Conservation (phyloP, 768 basidiomycete species). For the Mycena belliarum region DNA sequence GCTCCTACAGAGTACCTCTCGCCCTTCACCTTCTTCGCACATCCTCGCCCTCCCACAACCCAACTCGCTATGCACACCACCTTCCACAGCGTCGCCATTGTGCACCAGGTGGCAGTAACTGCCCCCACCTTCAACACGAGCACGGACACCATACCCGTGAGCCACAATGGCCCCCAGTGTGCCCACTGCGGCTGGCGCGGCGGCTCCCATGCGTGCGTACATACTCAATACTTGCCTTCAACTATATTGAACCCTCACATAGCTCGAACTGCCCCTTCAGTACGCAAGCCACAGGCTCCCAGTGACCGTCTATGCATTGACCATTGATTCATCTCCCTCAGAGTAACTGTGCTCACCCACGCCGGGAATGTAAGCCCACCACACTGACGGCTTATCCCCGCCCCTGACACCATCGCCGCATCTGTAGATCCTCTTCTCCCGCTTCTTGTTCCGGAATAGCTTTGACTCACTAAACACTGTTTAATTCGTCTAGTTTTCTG, state of each 20-base stretch:
- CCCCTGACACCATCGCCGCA: no score
- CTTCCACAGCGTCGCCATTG: neutral
- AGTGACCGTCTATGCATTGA: neutral
- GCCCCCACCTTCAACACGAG: slow-evolving; percentile 27
- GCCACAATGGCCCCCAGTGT: slow-evolving; percentile 71
- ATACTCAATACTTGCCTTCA: neutral
- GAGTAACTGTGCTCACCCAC: no score
- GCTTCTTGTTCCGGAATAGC: no score
- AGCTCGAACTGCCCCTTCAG: slow-evolving; percentile 9
- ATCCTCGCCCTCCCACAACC: neutral
- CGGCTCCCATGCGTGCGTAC: slow-evolving; percentile 20
- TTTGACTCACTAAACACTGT: no score
- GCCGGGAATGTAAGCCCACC: no score
- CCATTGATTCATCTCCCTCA: neutral
- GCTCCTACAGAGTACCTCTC: no score
- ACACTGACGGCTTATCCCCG: no score
- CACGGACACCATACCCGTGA: slow-evolving; percentile 31
- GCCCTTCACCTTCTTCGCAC: no score
- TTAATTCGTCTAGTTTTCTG: no score
- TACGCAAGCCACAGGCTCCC: neutral
- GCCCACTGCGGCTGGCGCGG: slow-evolving; percentile 79
- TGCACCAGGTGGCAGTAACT: slow-evolving; percentile 24
- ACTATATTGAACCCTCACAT: neutral
- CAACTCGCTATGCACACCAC: neutral
- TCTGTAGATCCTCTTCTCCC: no score